Conservation (phyloP, 2,329 filamentous ascomycete genomes). For the Chaetomium sp. region DNA sequence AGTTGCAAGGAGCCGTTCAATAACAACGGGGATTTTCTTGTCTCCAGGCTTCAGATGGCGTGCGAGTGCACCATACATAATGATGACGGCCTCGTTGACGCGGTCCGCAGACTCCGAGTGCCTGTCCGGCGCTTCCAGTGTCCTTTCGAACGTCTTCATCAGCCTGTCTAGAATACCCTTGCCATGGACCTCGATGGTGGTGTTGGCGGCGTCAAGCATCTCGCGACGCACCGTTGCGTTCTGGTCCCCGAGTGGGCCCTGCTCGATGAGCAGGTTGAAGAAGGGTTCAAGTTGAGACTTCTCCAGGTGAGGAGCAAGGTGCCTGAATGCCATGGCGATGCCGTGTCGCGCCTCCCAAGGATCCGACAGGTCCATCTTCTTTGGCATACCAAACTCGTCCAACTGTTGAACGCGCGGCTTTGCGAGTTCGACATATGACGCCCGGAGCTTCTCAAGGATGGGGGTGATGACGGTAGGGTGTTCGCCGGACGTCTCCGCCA, state of each 20-base stretch:
- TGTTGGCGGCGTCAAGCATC: slow-evolving; percentile 88
- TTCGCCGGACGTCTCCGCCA: slow-evolving; percentile 71
- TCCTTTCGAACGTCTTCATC: slow-evolving; percentile 89
- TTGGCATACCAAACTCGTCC: slow-evolving; percentile 92
- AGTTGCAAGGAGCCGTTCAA: slow-evolving; percentile 82
- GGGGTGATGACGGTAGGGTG: slow-evolving; percentile 62
- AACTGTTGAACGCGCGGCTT: slow-evolving; percentile 82
- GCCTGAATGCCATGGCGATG: slow-evolving; percentile 82
- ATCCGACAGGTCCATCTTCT: slow-evolving; percentile 83
- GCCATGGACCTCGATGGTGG: slow-evolving; percentile 78
- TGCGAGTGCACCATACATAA: slow-evolving; percentile 92
- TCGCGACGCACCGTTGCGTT: slow-evolving; percentile 76
- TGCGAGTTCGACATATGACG: slow-evolving; percentile 74
- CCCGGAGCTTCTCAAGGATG: slow-evolving; percentile 66
- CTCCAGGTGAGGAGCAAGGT: slow-evolving; percentile 72
- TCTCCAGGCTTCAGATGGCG: slow-evolving; percentile 86
- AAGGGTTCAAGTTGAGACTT: slow-evolving; percentile 72
- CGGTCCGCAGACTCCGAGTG: slow-evolving; percentile 80
- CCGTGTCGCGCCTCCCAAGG: slow-evolving; percentile 91
- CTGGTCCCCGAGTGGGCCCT: slow-evolving; percentile 83
- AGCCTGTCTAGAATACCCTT: slow-evolving; percentile 81
- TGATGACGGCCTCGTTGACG: slow-evolving; percentile 95
- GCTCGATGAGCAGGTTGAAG: slow-evolving; percentile 81
- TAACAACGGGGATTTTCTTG: slow-evolving; percentile 80
- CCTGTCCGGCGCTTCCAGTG: slow-evolving; percentile 82